Base-by-base conservation (phyloP, 331 rosid species). In the Telfairia occidentalis region DNA sequence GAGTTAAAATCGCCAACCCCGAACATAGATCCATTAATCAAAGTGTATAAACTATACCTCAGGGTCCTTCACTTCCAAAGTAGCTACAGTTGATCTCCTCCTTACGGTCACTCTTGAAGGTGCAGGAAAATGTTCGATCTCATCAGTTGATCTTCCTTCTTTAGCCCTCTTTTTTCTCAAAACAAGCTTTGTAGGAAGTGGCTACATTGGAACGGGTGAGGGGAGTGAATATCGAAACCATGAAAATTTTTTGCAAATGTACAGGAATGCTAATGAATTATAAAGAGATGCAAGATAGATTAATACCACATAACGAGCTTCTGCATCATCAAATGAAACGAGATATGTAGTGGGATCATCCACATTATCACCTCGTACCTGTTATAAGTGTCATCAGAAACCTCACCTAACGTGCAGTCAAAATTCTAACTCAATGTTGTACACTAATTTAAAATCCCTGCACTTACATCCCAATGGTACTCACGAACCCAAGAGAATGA, bases 151-250 rank as follows among this genome's bases (percentile, higher is more conserved):
- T 86, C 95, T 87, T 73, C 92, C 99, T 81, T 95, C 99, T 78
- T 77, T 88, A 29, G 99, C 86, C 84, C 97, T 88, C 89, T 95
- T 95, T 78, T 95, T 92, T 75, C 97, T 90, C 79, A 90, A 77
- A 75, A 89, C 85, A 70, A 95, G 93, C 83, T 92, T 95, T 19
- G 92, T 89, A 21, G 99, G 97, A 84, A 95, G 99, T 45, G 99
- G 97, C 99, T 95, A 92, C 78, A 70, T 80, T 74, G 49, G 0
- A 70, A 46, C 37, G 6, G 55, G 50, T 79, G 43, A n/a, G 58
- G 71, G 58, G 40, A 7, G 71, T 67, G 63, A 79, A 77, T 34
- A 75, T 40, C 29, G 26, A 78, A 55, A 35, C 72, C 77, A 15
- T 66, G 53, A 71, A 21, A 58, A 43, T 16, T 50, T 8, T 13